Percentiles rank a stretch among this genome's conserved stretches.
Evolutionary conservation across 202 grass and related monocot genomes (phyloP).

Genomic region (Brachypodium distachyon): DNA sequence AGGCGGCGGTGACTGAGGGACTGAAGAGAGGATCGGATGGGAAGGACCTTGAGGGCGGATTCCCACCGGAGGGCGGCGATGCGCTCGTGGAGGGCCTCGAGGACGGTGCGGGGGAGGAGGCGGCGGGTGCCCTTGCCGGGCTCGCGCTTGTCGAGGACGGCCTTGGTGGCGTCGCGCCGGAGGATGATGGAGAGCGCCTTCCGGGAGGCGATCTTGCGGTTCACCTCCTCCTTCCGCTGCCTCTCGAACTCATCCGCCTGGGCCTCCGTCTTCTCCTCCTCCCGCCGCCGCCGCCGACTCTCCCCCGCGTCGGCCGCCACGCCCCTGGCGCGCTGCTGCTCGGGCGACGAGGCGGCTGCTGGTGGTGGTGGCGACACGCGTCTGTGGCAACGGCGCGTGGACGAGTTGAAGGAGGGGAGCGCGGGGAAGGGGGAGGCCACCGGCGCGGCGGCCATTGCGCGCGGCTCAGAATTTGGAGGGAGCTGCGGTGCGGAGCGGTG

Average conservation of each 20-base stretch:
- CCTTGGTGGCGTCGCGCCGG: constrained; percentile 85
- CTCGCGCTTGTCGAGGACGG: constrained; percentile 79
- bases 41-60: constrained; percentile 75
- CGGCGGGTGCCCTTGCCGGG: constrained; percentile 54
- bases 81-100: constrained; percentile 87
- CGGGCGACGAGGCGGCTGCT: neutral
- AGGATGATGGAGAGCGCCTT: constrained; percentile 87
- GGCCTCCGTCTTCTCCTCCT: constrained; percentile 12
- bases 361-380: neutral
- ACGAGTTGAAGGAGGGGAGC: neutral
- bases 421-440: constrained; percentile 19
- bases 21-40: neutral
- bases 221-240: constrained; percentile 72
- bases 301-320: neutral
- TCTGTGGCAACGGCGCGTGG: neutral
- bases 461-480: neutral
- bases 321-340: neutral
- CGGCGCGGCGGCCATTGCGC: constrained; percentile 23
- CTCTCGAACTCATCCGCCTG: constrained; percentile 23
- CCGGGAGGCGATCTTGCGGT: constrained; percentile 75
- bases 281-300: constrained; percentile 5
- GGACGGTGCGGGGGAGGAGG: constrained; percentile 81
- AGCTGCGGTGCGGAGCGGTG: neutral
- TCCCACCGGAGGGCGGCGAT: constrained; percentile 72
- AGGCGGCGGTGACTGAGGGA: neutral